phyloP scores from a whole-genome alignment of 345 rosid genomes.

The Ailanthus altissimus region DNA sequence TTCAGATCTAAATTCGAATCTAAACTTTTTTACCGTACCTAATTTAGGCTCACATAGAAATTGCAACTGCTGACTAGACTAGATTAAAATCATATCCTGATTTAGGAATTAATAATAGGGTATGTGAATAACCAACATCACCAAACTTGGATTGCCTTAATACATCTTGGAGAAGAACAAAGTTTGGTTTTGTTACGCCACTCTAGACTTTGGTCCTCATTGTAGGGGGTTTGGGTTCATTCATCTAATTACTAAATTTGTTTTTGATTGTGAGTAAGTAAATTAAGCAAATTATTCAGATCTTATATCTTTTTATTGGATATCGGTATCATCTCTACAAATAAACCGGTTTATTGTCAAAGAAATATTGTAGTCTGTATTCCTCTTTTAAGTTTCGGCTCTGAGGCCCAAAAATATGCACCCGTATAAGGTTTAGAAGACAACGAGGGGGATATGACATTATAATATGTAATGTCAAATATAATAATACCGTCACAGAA shows the following conservation, averaged over 20 bases:
- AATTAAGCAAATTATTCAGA: neutral
- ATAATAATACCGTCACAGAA: neutral
- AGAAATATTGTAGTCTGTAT: too few relatives aligned
- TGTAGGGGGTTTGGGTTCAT: neutral
- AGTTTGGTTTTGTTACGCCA: neutral
- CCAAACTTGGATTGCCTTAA: neutral
- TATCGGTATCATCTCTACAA: too few relatives aligned
- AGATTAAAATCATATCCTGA: too few relatives aligned
- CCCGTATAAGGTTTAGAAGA: too few relatives aligned
- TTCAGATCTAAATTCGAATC: too few relatives aligned
- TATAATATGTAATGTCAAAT: neutral
- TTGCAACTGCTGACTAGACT: too few relatives aligned
- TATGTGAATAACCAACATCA: too few relatives aligned
- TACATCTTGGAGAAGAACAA: neutral
- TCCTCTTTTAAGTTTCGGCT: neutral
- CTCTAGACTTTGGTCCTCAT: neutral
- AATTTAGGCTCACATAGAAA: too few relatives aligned
- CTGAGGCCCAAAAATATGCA: neutral
- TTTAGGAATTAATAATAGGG: too few relatives aligned
- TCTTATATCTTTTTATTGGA: neutral
- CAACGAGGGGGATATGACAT: neutral
- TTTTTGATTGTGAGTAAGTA: too few relatives aligned
- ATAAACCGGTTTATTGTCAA: neutral
- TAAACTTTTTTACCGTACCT: too few relatives aligned
- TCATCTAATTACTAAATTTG: too few relatives aligned